Base-by-base conservation (phyloP, 2,329 filamentous ascomycete genomes). In the Penicillium aurantiogriseum region DNA sequence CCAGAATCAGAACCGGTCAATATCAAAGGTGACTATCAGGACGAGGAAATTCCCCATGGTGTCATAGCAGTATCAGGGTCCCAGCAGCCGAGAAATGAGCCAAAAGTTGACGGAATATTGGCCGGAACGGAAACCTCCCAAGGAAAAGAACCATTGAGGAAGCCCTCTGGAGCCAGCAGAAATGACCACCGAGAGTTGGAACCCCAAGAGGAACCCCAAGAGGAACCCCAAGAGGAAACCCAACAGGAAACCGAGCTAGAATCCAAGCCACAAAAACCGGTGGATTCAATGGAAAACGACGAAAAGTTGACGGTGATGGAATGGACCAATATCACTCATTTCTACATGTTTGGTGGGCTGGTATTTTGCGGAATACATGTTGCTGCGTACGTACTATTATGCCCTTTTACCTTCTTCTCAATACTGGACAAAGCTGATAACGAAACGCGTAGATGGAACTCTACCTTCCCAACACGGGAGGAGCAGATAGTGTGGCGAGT, bases 311-410 rank as follows among this genome's bases (percentile, higher is more conserved):
- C n/a, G 25, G 42, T 54, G 27, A 39, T 5, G 25, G 39, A 35
- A 49, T 31, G 29, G 4, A 27, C 42, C 35, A 40, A 35, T 5
- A 13, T 52, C n/a, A 4, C 48, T 11, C 23, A 46, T 42, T 36
- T 56, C 40, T 56, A 52, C 17, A 52, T 57, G 27, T 47, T 47
- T n/a, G 29, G 29, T 25, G 40, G 36, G 6, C 15, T 59, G n/a
- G 15, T 21, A 5, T 55, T 54, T 50, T 39, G 38, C 29, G 57
- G 25, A n/a, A 54, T 58, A 31, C 51, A 58, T 53, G 45, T 62
- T 31, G 60, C 51, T 10, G 54, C 51, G 54, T 62, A 58, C 35
- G 54, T 55, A 23, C 29, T 33, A 45, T 13, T 10, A 43, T 29
- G 11, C 8, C 42, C n/a, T 17, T 33, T 5, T 1, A 21, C 9